phyloP scores from a whole-genome alignment of 768 basidiomycete species.

The Dioszegia aurantiaca region DNA sequence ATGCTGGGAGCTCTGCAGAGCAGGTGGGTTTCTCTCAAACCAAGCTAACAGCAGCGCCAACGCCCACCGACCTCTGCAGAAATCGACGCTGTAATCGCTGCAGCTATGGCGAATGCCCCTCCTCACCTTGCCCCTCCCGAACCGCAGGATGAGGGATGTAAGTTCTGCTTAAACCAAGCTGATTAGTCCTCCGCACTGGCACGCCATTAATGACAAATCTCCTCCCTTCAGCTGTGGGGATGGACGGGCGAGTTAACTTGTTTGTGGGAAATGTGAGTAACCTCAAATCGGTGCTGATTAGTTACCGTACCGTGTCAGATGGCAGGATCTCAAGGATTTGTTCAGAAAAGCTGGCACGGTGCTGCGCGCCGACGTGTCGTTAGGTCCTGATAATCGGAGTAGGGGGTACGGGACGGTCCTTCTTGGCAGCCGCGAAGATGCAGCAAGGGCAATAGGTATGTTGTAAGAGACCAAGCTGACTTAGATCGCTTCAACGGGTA shows the following conservation, averaged over 20 bases:
- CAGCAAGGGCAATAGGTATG: constrained; percentile 73
- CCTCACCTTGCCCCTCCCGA: constrained; percentile 44
- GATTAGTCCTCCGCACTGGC: constrained; percentile 24
- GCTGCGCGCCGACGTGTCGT: constrained; percentile 70
- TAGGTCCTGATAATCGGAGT: constrained; percentile 84
- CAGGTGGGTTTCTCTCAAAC: too few relatives aligned
- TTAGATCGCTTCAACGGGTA: constrained; percentile 90
- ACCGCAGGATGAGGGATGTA: constrained; percentile 23
- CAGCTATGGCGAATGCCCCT: constrained; percentile 73
- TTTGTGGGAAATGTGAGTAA: constrained; percentile 88
- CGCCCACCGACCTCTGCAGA: constrained; percentile 60
- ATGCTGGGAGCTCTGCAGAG: not conserved
- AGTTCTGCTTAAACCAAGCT: constrained; percentile 9
- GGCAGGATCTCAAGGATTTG: constrained; percentile 99
- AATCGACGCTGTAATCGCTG: constrained; percentile 87
- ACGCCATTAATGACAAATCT: constrained; percentile 45
- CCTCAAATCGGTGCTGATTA: constrained; percentile 45
- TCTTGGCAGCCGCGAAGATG: constrained; percentile 90
- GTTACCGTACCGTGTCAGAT: constrained; percentile 94
- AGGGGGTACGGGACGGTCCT: constrained; percentile 92
- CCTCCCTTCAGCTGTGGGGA: constrained; percentile 43
- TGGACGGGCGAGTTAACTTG: constrained; percentile 87
- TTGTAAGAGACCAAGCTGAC: constrained; percentile 6
- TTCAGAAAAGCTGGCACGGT: constrained; percentile 93
- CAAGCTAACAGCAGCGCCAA: constrained; percentile 5